These are phyloP conservation scores for Eimeria necatrix DNA, from an alignment of 169 alveolate species.

Conservation along the genomic window DNA sequence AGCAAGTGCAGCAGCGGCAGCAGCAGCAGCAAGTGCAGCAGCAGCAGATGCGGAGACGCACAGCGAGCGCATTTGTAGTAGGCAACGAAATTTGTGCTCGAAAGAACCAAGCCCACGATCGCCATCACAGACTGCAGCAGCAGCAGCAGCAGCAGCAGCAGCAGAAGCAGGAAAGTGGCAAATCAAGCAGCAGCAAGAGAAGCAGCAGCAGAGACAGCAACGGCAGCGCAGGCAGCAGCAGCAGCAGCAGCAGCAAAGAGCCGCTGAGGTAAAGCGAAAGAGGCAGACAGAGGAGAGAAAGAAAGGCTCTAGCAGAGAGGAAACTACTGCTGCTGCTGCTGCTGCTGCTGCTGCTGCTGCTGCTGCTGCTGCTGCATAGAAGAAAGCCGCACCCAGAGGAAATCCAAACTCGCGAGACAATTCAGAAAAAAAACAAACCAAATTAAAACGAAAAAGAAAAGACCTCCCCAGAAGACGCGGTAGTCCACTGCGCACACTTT, in stretches of 20 bases:
- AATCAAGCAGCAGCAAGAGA: not conserved
- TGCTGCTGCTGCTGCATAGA: too few species aligned
- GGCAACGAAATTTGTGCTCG: slow-evolving; percentile 22
- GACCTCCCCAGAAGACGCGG: slow-evolving; percentile 48
- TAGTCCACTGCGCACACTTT: slow-evolving; percentile 2
- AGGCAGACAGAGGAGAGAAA: not conserved
- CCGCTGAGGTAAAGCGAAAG: not conserved
- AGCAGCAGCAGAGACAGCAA: not conserved
- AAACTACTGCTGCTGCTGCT: not conserved
- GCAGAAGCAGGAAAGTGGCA: not conserved
- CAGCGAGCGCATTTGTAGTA: slow-evolving; percentile 52
- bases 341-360: not conserved
- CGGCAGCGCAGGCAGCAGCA: slow-evolving; percentile 13
- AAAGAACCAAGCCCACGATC: slow-evolving; percentile 21
- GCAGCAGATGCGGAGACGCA: slow-evolving; percentile 7
- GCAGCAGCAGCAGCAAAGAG: not conserved
- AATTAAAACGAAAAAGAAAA: not conserved
- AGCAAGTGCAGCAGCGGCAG: not conserved
- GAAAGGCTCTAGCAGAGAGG: not conserved
- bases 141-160: slow-evolving; percentile 7
- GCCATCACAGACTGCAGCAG: slow-evolving; percentile 62
- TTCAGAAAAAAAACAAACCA: not conserved
- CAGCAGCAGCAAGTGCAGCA: not conserved
- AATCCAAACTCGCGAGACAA: not conserved
- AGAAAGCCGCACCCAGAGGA: slow-evolving; percentile 37